phyloP scores from a whole-genome alignment of 129 eudicot species.

The Flaveria brownii region DNA sequence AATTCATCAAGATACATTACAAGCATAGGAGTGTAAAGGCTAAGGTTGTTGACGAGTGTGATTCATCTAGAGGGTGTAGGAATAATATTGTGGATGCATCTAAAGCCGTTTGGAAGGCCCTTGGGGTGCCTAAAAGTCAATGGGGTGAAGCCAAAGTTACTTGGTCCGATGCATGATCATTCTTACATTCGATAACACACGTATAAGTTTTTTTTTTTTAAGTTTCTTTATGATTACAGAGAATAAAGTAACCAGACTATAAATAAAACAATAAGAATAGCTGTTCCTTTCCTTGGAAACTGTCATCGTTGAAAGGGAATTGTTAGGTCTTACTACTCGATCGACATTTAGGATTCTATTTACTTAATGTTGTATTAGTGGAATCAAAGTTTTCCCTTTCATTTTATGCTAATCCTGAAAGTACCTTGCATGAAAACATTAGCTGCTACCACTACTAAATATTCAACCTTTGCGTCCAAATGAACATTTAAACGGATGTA shows the following conservation, averaged over 20 bases:
- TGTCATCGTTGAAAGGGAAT: not conserved
- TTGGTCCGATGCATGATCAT: constrained; percentile 55
- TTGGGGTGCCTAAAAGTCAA: constrained; percentile 36
- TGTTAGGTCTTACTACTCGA: not conserved
- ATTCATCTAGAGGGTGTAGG: constrained; percentile 41
- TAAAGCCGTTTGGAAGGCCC: constrained; percentile 59
- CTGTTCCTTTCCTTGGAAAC: not conserved
- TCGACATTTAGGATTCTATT: not conserved
- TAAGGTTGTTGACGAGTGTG: constrained; percentile 61
- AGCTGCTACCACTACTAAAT: too few relatives aligned
- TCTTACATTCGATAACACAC: not conserved
- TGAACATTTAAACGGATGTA: too few relatives aligned
- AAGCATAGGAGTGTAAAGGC: constrained; percentile 44
- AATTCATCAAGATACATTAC: constrained; percentile 35
- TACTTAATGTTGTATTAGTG: not conserved
- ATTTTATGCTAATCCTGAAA: too few relatives aligned
- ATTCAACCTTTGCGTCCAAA: too few relatives aligned
- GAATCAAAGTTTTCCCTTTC: too few relatives aligned
- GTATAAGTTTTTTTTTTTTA: not conserved
- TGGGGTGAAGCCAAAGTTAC: constrained; percentile 44
- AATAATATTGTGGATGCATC: constrained; percentile 55
- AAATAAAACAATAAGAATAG: not conserved
- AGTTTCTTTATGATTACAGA: not conserved
- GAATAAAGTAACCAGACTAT: not conserved
- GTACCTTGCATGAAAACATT: too few relatives aligned